Percentiles rank a stretch among this genome's conserved stretches.
These are phyloP conservation scores for Entomortierella parvispora DNA, from an alignment of 192 early-diverging fungal genomes.

Conservation along the genomic window DNA sequence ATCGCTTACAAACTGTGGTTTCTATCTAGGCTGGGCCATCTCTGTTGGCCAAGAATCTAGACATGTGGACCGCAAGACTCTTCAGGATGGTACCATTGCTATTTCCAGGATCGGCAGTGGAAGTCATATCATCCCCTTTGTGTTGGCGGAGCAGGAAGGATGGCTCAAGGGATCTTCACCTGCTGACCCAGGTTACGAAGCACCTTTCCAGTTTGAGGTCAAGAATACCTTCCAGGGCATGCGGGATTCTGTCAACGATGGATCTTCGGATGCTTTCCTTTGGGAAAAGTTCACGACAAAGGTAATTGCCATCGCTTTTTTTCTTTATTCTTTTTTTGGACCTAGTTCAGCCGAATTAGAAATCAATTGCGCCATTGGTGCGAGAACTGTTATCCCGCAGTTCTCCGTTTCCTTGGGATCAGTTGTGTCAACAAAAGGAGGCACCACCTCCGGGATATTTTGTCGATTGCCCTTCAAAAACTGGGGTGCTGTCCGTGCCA, in stretches of 20 bases:
- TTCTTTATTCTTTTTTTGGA: too few relatives aligned
- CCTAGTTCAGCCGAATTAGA: too few relatives aligned
- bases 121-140: conserved; percentile 80
- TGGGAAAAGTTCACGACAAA: conserved; percentile 96
- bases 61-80: conserved; percentile 52
- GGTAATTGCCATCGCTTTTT: conserved; percentile 26
- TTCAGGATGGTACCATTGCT: conserved; percentile 55
- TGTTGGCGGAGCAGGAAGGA: conserved; percentile 71
- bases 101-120: conserved; percentile 83
- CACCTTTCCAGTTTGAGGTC: conserved; percentile 72
- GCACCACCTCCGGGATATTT: too few relatives aligned
- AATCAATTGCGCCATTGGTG: too few relatives aligned
- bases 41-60: conserved; percentile 64
- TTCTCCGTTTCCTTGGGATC: background rate
- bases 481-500: too few relatives aligned
- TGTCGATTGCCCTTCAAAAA: background rate
- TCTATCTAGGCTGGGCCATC: conserved; percentile 68
- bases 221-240: conserved; percentile 81
- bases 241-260: conserved; percentile 71
- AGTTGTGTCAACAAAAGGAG: background rate
- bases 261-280: conserved; percentile 80
- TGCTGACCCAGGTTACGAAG: conserved; percentile 20
- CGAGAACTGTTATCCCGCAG: too few relatives aligned
- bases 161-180: conserved; percentile 57
- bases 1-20: too few relatives aligned